Percentiles rank a stretch among this genome's conserved stretches.
Conservation (phyloP, 2,329 filamentous ascomycete genomes). For the Diaporthe vexans region DNA sequence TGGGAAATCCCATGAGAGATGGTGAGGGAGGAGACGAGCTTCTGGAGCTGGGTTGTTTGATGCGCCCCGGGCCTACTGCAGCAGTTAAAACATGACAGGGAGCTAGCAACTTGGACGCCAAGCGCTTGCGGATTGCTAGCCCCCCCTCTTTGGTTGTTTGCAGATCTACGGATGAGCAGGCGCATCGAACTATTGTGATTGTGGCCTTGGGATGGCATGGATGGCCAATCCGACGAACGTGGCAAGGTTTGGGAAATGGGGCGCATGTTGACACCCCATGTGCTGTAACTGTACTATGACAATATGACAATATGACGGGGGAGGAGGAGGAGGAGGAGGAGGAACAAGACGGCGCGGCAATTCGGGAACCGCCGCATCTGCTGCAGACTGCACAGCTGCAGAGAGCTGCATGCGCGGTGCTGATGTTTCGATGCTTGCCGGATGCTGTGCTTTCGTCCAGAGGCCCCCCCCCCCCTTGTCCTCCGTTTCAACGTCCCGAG, state of each 20-base stretch:
- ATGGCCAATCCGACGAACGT: constrained; percentile 32
- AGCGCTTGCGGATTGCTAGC: constrained; percentile 19
- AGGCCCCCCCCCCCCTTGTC: neutral
- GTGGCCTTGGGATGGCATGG: constrained; percentile 30
- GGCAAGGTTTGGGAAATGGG: neutral
- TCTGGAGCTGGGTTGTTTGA: constrained; percentile 29
- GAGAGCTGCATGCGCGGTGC: neutral
- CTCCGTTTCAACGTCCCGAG: constrained; percentile 32
- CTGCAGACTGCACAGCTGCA: constrained; percentile 13
- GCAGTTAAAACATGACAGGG: constrained; percentile 25
- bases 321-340: neutral
- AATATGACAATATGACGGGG: neutral
- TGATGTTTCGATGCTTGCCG: constrained; percentile 31
- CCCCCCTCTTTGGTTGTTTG: constrained; percentile 17
- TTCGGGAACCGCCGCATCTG: constrained; percentile 27
- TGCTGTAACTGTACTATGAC: neutral
- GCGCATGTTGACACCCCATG: constrained; percentile 20
- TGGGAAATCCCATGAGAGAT: constrained; percentile 29
- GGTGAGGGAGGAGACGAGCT: constrained; percentile 11
- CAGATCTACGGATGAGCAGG: constrained; percentile 28
- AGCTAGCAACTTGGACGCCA: constrained; percentile 19
- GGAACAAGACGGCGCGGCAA: neutral
- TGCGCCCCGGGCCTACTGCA: constrained; percentile 29
- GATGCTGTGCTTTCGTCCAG: constrained; percentile 7
- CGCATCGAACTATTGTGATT: constrained; percentile 17